Evolutionary conservation across 768 basidiomycete genomes (phyloP), one percentile per base, ranked within the genome.

Genomic region (Tricholoma matsutake): DNA sequence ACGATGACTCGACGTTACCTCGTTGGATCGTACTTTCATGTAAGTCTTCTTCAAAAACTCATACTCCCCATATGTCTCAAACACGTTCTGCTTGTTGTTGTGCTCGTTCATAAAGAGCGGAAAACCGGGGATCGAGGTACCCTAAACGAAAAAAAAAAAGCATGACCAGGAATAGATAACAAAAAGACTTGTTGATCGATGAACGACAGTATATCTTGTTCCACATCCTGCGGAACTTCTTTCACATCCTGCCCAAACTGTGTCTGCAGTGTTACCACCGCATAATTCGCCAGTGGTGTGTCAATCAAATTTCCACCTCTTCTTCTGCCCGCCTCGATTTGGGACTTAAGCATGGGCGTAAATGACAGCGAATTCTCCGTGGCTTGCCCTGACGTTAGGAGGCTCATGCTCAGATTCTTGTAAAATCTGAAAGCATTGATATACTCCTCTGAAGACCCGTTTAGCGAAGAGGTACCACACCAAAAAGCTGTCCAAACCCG

Each of bases 1-100:
- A 5, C 47, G 25, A 14, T 6, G 25, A 22, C 13, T 25, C 28
- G 18, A 31, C 59, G 71, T 58, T 56, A 77, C 79, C 78, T 66
- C 3, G 70, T 74, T 18, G 79, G 79, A 64, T 81, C 79, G 58
- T 81, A 81, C 62, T 80, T n/a, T 81, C 8, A 68, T 67, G 61
- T 80, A 79, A 0, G 74, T 76, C 10, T 62, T 52, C 55, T 72
- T 74, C 64, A 81, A 58, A 41, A 74, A 72, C 6, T 75, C 67
- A 53, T 71, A 79, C 14, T 69, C 65, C 4, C 75, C 76, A 63
- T 81, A 81, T 22, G 76, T 76, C 25, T 71, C 64, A 60, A 78
- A 80, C 1, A 76, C 75, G 29, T 75, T 69, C 59, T 80, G 79
- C 0, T 58, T 58, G 3, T 70, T 69, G 59, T 78, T 78, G 41